Conservation (phyloP, 139 green algal species). For the Picochlorum sp. region DNA sequence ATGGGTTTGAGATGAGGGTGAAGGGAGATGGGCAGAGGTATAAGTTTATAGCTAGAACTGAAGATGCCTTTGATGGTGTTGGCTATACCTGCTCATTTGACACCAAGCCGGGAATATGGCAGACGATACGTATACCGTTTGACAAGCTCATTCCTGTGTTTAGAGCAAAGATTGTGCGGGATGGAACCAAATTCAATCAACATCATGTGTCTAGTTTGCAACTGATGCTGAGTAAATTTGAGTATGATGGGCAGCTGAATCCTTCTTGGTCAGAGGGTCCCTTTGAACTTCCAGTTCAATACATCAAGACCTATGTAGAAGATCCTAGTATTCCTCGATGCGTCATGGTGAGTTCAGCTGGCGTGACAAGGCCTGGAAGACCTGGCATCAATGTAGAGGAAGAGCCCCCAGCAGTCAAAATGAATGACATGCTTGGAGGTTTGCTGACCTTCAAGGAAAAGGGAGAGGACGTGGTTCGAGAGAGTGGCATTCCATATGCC, state of each 20-base stretch:
- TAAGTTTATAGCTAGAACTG: slow-evolving; percentile 12
- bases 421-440: slow-evolving; percentile 84
- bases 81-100: slow-evolving; percentile 74
- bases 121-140: slow-evolving; percentile 75
- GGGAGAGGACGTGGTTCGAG: slow-evolving; percentile 68
- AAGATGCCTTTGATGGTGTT: slow-evolving; percentile 74
- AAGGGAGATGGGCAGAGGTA: slow-evolving; percentile 57
- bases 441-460: slow-evolving; percentile 85
- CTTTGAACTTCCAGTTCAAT: slow-evolving; percentile 69
- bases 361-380: slow-evolving; percentile 72
- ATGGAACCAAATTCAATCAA: slow-evolving; percentile 41
- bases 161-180: slow-evolving; percentile 51
- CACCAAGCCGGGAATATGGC: slow-evolving; percentile 55
- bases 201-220: slow-evolving; percentile 44
- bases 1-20: slow-evolving; percentile 64
- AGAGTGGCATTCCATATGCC: slow-evolving; percentile 60
- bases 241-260: slow-evolving; percentile 87
- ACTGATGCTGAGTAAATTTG: slow-evolving; percentile 90
- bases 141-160: slow-evolving; percentile 72
- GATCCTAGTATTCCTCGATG: slow-evolving; percentile 25
- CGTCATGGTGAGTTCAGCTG: slow-evolving; percentile 58
- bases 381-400: slow-evolving; percentile 61
- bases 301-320: slow-evolving; percentile 50
- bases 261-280: slow-evolving; percentile 63
- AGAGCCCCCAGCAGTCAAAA: slow-evolving; percentile 60